Percentiles rank a stretch among this genome's conserved stretches.
Evolutionary conservation across 1,284 basidiomycete genomes (phyloP).

Genomic region (Leccinum angustisporum): DNA sequence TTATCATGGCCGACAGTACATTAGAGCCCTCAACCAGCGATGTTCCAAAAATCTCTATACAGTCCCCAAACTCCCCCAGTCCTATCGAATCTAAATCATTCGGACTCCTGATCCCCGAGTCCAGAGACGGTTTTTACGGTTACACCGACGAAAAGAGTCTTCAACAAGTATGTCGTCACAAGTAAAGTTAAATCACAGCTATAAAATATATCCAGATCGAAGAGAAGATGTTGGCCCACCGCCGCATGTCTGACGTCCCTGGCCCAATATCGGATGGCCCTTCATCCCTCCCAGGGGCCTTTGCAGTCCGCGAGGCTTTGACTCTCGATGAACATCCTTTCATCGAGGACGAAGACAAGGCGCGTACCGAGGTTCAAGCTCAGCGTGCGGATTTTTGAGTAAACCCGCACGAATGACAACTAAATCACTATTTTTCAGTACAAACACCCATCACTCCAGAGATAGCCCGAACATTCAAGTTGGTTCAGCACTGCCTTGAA

Average conservation of each 20-base stretch:
- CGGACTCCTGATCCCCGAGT: slow-evolving; percentile 53
- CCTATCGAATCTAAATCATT: slow-evolving; percentile 19
- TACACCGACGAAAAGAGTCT: slow-evolving; percentile 74
- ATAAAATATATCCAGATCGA: slow-evolving; percentile 52
- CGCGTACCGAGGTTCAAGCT: slow-evolving; percentile 29
- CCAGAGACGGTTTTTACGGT: slow-evolving; percentile 70
- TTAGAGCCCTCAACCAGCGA: slow-evolving; percentile 3
- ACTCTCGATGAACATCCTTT: slow-evolving; percentile 29
- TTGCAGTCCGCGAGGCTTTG: slow-evolving; percentile 39
- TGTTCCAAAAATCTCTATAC: neutral
- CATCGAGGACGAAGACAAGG: slow-evolving; percentile 44
- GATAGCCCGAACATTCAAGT: slow-evolving; percentile 53
- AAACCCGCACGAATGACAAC: slow-evolving; percentile 1
- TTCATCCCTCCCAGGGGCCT: slow-evolving; percentile 37
- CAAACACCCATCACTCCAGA: slow-evolving; percentile 52
- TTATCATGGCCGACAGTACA: slow-evolving; percentile 17
- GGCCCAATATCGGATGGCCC: slow-evolving; percentile 42
- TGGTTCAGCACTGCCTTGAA: slow-evolving; percentile 78
- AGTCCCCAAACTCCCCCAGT: slow-evolving; percentile 5
- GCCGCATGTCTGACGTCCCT: slow-evolving; percentile 44
- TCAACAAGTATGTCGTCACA: slow-evolving; percentile 56
- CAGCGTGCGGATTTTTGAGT: slow-evolving; percentile 17
- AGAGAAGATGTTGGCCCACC: slow-evolving; percentile 66
- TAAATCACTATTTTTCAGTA: slow-evolving; percentile 19
- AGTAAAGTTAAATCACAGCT: neutral